These are phyloP conservation scores for Nadsonia starkeyi-henricii DNA, from an alignment of 1,139 yeast genomes.

Conservation along the genomic window DNA sequence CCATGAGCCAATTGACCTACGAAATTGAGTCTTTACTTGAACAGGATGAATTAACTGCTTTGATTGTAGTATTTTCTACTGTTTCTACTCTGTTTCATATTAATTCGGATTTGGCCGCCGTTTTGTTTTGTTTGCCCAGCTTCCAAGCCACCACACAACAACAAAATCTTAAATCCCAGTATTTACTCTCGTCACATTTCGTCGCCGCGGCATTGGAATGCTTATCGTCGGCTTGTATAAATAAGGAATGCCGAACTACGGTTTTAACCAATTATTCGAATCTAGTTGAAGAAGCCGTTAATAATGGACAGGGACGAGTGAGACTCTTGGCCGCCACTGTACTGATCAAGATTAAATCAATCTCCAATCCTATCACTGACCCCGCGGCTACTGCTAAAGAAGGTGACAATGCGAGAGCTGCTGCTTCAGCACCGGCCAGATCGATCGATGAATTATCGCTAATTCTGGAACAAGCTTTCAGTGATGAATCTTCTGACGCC, in stretches of 20 bases:
- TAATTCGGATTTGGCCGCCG: not conserved
- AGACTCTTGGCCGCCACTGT: slow-evolving; percentile 24
- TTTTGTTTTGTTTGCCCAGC: not conserved
- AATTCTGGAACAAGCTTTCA: slow-evolving; percentile 18
- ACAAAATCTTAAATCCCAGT: slow-evolving; percentile 11
- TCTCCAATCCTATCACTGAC: slow-evolving; percentile 10
- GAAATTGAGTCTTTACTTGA: not conserved
- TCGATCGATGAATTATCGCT: slow-evolving; percentile 18
- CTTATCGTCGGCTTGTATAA: slow-evolving; percentile 24
- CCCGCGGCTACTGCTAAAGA: slow-evolving; percentile 8
- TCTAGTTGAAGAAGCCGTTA: slow-evolving; percentile 16
- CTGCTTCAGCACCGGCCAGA: slow-evolving; percentile 10
- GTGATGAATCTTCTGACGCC: slow-evolving; percentile 2
- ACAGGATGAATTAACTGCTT: not conserved
- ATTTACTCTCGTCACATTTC: slow-evolving; percentile 14
- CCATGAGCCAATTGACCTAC: not conserved
- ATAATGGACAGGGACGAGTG: slow-evolving; percentile 13
- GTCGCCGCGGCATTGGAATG: slow-evolving; percentile 19
- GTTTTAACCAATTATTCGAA: slow-evolving; percentile 17
- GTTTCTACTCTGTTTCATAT: slow-evolving; percentile 5
- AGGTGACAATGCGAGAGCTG: slow-evolving; percentile 10
- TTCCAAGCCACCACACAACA: not conserved
- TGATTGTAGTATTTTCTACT: slow-evolving; percentile 7
- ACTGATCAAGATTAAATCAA: slow-evolving; percentile 22
- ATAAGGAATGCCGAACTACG: slow-evolving; percentile 19